Conservation (phyloP, 106 monocot species). For the Allium cepa region DNA sequence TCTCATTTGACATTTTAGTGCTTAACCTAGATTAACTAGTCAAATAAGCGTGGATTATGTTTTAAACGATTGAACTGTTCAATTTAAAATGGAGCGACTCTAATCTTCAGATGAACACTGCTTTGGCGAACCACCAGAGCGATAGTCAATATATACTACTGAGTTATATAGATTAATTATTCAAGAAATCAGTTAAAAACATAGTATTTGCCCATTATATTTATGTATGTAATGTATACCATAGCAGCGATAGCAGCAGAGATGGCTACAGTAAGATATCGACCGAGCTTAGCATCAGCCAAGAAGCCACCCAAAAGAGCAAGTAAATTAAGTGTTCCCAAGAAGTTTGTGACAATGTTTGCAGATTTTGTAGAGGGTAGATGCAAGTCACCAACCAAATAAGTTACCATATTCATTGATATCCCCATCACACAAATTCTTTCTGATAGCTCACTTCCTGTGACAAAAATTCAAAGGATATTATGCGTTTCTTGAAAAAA, state of each 20-base stretch:
- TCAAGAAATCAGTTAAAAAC: too few relatives aligned
- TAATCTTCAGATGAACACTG: too few relatives aligned
- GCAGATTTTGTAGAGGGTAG: conserved; percentile 58
- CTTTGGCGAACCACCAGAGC: too few relatives aligned
- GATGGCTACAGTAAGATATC: conserved; percentile 56
- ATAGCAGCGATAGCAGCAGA: conserved; percentile 39
- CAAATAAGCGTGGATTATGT: too few relatives aligned
- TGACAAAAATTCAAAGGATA: background rate
- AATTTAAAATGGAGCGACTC: too few relatives aligned
- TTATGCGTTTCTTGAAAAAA: background rate
- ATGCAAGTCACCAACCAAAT: conserved; percentile 62
- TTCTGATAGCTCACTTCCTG: conserved; percentile 63
- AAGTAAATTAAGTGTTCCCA: conserved; percentile 77
- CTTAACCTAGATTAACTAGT: too few relatives aligned
- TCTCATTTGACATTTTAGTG: too few relatives aligned
- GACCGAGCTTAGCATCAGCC: conserved; percentile 81
- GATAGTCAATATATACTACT: too few relatives aligned
- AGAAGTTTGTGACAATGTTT: conserved; percentile 77
- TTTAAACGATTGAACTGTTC: too few relatives aligned
- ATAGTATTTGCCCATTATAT: too few relatives aligned
- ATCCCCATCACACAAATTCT: conserved; percentile 75
- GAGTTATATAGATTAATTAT: too few relatives aligned
- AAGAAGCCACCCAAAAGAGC: conserved; percentile 60
- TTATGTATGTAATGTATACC: background rate
- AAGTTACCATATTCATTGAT: conserved; percentile 78